phyloP scores from a whole-genome alignment of 2,329 filamentous ascomycete genomes.

The Pseudopithomyces chartarum region DNA sequence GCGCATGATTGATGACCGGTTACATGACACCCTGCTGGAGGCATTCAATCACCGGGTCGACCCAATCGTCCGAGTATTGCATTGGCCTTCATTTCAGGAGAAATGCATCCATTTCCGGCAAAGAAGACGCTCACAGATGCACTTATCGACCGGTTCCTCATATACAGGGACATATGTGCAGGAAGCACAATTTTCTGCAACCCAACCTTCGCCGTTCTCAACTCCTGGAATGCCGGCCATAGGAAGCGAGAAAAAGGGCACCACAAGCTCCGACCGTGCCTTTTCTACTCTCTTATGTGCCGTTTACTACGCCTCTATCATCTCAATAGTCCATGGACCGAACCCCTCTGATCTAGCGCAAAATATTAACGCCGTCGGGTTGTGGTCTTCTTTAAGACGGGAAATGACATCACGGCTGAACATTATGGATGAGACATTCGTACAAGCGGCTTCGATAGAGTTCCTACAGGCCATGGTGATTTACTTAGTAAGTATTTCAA shows the following conservation, averaged over 20 bases:
- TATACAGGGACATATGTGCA: slow-evolving; percentile 13
- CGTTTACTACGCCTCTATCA: slow-evolving; percentile 25
- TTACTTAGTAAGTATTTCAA: slow-evolving; percentile 16
- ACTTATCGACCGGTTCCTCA: slow-evolving; percentile 1
- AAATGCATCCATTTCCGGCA: slow-evolving; percentile 11
- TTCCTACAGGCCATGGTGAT: slow-evolving; percentile 23
- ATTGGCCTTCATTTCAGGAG: slow-evolving; percentile 27
- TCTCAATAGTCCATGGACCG: slow-evolving; percentile 20
- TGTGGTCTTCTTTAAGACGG: slow-evolving; percentile 16
- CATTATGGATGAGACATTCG: slow-evolving; percentile 11
- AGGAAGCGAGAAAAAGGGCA: not conserved
- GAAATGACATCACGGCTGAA: slow-evolving; percentile 17
- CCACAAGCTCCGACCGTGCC: not conserved
- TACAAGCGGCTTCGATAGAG: slow-evolving; percentile 16
- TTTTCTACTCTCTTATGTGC: slow-evolving; percentile 21
- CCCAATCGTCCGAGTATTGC: slow-evolving; percentile 23
- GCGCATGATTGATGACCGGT: slow-evolving; percentile 17
- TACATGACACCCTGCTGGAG: slow-evolving; percentile 20
- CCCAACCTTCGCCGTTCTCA: slow-evolving; percentile 5
- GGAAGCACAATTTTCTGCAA: slow-evolving; percentile 8
- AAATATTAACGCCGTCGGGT: slow-evolving; percentile 13
- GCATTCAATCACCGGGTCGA: slow-evolving; percentile 24
- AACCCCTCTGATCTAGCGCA: slow-evolving; percentile 16
- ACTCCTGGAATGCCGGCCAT: not conserved
- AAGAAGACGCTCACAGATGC: slow-evolving; percentile 4